Evolutionary conservation across 306 rosid species (phyloP), one percentile per base, ranked within the genome.

Genomic region (Ziziphus jujuba): DNA sequence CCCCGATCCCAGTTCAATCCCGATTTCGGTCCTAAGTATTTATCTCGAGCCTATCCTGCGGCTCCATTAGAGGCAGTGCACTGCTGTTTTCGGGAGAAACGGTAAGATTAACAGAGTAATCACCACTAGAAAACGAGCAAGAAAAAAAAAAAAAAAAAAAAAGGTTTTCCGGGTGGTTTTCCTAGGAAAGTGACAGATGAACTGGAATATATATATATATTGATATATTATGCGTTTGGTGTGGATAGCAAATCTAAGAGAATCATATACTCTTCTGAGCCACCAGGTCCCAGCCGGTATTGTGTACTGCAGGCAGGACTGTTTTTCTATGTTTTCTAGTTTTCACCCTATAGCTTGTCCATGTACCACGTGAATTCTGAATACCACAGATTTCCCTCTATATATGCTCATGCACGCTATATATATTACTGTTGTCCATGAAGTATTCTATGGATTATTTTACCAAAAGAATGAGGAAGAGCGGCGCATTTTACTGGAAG

Each of bases 401-500:
- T n/a, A n/a, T n/a, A 17, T 19, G 5, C 31, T 58, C 33, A 2
- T 34, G 10, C 6, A 17, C 63, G 34, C 13, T 6, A 34, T 22
- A 22, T 61, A n/a, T n/a, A n/a, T n/a, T 40, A 8, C 17, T 59
- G 10, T 23, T 47, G 14, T 12, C 45, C 5, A 63, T n/a, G n/a
- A n/a, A n/a, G n/a, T n/a, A 63, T 40, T 45, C 24, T 15, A 13
- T 23, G 33, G 33, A 43, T 24, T 15, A 11, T n/a, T n/a, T n/a
- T n/a, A n/a, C n/a, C n/a, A 20, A 2, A 19, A n/a, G 5, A n/a
- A n/a, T n/a, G n/a, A 63, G 24, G 16, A 17, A 28, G n/a, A 38
- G 1, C 19, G 6, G 71, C 6, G 22, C 71, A 66, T 38, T 35
- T 22, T 66, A 66, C 53, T 53, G 56, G 14, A 54, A 40, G 6